Evolutionary conservation across 345 rosid species (phyloP), one percentile per base, ranked within the genome.

Genomic region (Cardamine chenopodiifolia): DNA sequence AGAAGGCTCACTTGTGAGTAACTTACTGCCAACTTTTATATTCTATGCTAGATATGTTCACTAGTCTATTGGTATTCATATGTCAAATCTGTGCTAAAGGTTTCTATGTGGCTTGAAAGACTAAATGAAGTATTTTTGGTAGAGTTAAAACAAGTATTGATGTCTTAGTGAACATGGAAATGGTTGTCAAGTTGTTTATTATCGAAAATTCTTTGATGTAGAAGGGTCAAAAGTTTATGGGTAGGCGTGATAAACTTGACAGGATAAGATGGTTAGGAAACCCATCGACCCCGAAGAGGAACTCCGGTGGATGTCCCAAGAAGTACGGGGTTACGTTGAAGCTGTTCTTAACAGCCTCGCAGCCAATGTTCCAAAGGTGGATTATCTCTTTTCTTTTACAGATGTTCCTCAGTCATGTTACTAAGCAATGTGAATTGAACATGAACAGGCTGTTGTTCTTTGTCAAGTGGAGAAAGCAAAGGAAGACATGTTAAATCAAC

Each of bases 251-350:
- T 44, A 61, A 12, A 35, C 61, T 49, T 61, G 67, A 49, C 35
- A 45, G 99, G 98, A 92, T 83, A 86, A 91, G 68, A 90, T 92
- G 95, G 88, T 82, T 67, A 86, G 97, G 81, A 88, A 87, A 78
- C 98, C 99, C 0, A 86, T 86, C 40, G 99, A 96, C 70, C 99
- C 99, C 40, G 99, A 96, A 83, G 98, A 96, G 79, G 99, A 96
- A 79, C 95, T 96, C 20, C 83, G 96, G 53, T 96, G 99, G 99
- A 96, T 96, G 99, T 87, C 99, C 31, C 99, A 96, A 78, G 99
- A 96, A 89, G 97, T 96, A 7, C 98, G 98, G 2, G 98, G 99
- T 73, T 96, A 96, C 55, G 98, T 92, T 47, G 99, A 96, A 89
- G 99, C 99, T 37, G 99, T 96, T 79, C 97, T 96, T 39, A 92